Evolutionary conservation across 2,329 filamentous ascomycete species (phyloP), one percentile per base, ranked within the genome.

Genomic region (Lecanicillium sp.): DNA sequence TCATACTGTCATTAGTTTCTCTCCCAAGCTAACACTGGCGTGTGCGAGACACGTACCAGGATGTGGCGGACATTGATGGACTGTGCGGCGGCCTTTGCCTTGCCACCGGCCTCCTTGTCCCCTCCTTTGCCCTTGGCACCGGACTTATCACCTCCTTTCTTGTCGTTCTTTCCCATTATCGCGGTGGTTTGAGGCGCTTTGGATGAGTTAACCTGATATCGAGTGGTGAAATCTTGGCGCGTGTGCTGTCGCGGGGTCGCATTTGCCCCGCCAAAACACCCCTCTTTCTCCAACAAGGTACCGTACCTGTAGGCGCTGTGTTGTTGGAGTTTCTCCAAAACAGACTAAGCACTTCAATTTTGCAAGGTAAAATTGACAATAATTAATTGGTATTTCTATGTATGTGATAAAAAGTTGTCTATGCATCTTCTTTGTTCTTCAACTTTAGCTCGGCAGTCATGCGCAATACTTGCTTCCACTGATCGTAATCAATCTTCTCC

Each of bases 61-160:
- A 87, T 86, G 58, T 88, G 84, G 29, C 84, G 74, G 37, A 84
- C 81, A 53, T 86, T 85, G 62, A 87, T 84, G 42, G 69, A 70
- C 51, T 81, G 78, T 1, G 79, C 80, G 17, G 77, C 71, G 53
- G 80, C 83, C 40, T 68, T 68, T 15, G 53, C 49, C 45, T 67
- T 66, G 37, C 58, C 58, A 30, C 65, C 50, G 45, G 57, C 53
- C 3, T 51, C 54, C 36, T 58, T 57, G 15, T 47, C 49, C 29
- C 39, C 44, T 42, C 47, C 55, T 40, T 62, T 61, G 37, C 44
- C 44, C 47, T 56, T 50, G 31, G 30, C 50, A n/a, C 47, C 51
- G 5, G 48, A 50, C 44, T 66, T 66, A 30, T 65, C 64, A 36
- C 54, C 52, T 30, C 58, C 58, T 38, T 66, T 66, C 44, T 64